Percentiles rank a stretch among this genome's conserved stretches.
Evolutionary conservation across 352 stramenopile species (phyloP).

Genomic region (Pythium monospermum): DNA sequence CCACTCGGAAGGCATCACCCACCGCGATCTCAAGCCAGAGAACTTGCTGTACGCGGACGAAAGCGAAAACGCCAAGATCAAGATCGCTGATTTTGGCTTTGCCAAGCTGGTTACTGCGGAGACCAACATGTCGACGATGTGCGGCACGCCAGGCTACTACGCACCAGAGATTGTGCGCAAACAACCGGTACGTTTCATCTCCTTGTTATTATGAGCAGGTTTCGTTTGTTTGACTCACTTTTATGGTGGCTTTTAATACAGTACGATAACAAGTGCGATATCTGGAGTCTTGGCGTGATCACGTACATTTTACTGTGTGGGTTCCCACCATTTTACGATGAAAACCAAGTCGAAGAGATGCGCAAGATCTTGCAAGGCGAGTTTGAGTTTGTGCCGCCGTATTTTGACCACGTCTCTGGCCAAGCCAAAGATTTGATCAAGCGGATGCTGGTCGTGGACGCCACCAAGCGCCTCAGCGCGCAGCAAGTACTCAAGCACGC

Average conservation of each 20-base stretch:
- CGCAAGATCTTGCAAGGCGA: conserved; percentile 81
- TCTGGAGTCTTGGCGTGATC: conserved; percentile 92
- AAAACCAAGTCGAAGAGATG: conserved; percentile 85
- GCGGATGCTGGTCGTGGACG: conserved; percentile 90
- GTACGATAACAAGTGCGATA: conserved; percentile 95
- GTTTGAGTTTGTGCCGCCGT: conserved; percentile 90
- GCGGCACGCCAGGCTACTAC: conserved; percentile 94
- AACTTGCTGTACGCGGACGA: conserved; percentile 91
- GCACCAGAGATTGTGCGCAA: conserved; percentile 95
- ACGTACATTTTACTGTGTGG: conserved; percentile 94
- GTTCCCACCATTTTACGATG: conserved; percentile 96
- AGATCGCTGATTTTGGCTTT: conserved; percentile 92
- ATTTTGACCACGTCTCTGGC: conserved; percentile 89
- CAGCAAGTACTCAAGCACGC: conserved; percentile 59
- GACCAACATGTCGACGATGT: conserved; percentile 86
- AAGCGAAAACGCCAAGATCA: conserved; percentile 87
- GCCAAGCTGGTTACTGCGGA: conserved; percentile 76
- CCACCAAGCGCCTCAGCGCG: conserved; percentile 68
- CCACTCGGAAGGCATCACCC: conserved; percentile 85
- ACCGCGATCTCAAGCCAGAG: conserved; percentile 97
- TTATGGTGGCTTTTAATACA: conserved; percentile 20
- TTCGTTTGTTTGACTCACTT: neutral
- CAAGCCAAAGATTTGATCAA: conserved; percentile 92
- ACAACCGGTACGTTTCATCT: conserved; percentile 39
- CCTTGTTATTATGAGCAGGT: neutral